Conservation (phyloP, 2,329 filamentous ascomycete species). For the Cercospora janseana region DNA sequence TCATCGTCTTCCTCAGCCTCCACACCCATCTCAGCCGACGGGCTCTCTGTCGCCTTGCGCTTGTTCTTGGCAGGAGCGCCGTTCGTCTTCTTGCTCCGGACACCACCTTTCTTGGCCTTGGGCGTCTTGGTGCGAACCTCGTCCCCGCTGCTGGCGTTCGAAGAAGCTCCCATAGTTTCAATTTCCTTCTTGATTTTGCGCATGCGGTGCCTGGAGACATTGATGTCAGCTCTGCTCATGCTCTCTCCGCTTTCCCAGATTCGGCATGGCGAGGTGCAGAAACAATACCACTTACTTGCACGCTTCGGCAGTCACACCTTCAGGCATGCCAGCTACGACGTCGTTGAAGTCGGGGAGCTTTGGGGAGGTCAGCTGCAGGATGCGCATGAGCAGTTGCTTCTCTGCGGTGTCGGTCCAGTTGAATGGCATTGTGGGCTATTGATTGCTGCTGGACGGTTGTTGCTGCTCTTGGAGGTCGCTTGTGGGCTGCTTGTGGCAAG, state of each 20-base stretch:
- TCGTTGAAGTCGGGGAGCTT: slow-evolving; percentile 9
- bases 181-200: slow-evolving; percentile 10
- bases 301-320: slow-evolving; percentile 2
- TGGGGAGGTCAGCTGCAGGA: neutral
- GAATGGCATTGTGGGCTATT: neutral
- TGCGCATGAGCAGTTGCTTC: slow-evolving; percentile 9
- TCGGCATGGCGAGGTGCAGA: no score
- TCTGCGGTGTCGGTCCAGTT: slow-evolving; percentile 13
- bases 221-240: neutral
- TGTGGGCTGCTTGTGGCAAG: neutral
- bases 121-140: neutral
- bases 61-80: neutral
- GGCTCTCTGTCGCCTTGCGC: slow-evolving; percentile 5
- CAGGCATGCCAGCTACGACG: slow-evolving; percentile 2
- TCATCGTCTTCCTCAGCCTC: slow-evolving; percentile 6
- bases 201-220: slow-evolving; percentile 3
- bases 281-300: slow-evolving; percentile 7
- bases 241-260: no score
- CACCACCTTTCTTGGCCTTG: slow-evolving; percentile 4
- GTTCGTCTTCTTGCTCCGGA: slow-evolving; percentile 10
- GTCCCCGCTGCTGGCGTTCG: neutral
- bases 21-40: neutral
- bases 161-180: neutral
- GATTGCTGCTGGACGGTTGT: neutral
- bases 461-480: neutral